phyloP scores from a whole-genome alignment of 2,329 filamentous ascomycete genomes.

The Cladosporium sp. region DNA sequence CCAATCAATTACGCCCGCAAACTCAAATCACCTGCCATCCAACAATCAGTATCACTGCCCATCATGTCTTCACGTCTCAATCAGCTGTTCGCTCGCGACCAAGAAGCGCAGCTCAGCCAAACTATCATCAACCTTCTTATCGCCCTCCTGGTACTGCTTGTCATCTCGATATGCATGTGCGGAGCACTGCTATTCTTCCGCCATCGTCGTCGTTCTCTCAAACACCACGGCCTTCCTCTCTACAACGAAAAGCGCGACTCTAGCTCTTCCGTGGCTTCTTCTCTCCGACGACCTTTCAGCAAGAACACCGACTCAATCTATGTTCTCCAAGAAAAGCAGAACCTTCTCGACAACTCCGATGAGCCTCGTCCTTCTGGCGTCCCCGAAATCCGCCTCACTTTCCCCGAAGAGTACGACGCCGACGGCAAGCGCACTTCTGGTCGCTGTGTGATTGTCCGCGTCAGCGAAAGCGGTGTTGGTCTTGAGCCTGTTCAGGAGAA shows the following conservation, averaged over 20 bases:
- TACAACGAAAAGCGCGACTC: constrained; percentile 61
- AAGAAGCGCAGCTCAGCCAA: constrained; percentile 47
- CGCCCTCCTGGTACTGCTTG: constrained; percentile 70
- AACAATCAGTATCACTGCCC: neutral
- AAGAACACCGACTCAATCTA: constrained; percentile 60
- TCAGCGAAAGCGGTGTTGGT: constrained; percentile 83
- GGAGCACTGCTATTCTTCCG: constrained; percentile 69
- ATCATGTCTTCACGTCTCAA: constrained; percentile 28
- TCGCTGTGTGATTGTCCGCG: constrained; percentile 83
- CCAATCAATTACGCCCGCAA: neutral
- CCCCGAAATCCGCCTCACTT: constrained; percentile 96
- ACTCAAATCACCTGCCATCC: neutral
- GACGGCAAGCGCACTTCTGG: constrained; percentile 74
- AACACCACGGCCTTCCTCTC: constrained; percentile 59
- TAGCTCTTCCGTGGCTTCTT: constrained; percentile 37
- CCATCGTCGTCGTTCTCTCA: constrained; percentile 52
- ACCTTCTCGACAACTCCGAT: constrained; percentile 70
- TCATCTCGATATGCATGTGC: constrained; percentile 65
- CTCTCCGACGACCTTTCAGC: constrained; percentile 58
- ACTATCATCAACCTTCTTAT: constrained; percentile 74
- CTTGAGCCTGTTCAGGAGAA: constrained; percentile 78
- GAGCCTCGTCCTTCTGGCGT: constrained; percentile 69
- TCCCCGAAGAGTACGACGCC: constrained; percentile 91
- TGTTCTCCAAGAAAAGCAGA: constrained; percentile 74
- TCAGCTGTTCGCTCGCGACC: constrained; percentile 46